A percentile compares a stretch with the other conserved stretches of the same genome.
Evolutionary conservation across 108 stramenopile species (phyloP).

Genomic region (Poteriospumella lacustris): DNA sequence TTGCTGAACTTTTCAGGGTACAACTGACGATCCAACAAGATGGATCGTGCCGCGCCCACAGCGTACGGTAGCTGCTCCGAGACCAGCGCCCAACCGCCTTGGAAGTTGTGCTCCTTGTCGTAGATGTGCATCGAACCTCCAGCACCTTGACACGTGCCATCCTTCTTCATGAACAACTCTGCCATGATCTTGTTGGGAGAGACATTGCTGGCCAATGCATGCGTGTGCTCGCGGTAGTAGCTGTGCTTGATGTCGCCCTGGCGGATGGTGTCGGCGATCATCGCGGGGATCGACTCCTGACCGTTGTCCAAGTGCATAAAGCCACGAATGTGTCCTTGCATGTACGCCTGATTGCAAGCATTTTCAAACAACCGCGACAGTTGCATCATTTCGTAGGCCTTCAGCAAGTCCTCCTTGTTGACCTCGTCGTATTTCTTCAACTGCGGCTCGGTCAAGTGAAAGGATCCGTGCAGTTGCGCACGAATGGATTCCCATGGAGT

Average conservation of each 20-base stretch:
- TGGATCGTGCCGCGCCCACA: constrained; percentile 86
- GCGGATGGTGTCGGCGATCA: constrained; percentile 84
- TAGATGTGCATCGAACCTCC: constrained; percentile 99
- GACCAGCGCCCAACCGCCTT: constrained; percentile 93
- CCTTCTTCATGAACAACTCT: constrained; percentile 92
- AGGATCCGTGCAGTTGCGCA: constrained; percentile 31
- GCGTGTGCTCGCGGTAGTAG: constrained; percentile 97
- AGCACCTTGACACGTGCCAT: constrained; percentile 91
- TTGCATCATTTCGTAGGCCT: constrained; percentile 77
- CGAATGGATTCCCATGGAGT: neutral
- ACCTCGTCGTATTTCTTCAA: constrained; percentile 54
- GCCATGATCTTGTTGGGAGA: constrained; percentile 83
- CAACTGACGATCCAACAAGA: constrained; percentile 79
- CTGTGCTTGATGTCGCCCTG: constrained; percentile 87
- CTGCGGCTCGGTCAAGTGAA: constrained; percentile 18
- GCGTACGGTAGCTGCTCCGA: constrained; percentile 93
- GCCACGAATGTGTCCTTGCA: constrained; percentile 83
- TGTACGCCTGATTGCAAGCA: constrained; percentile 96
- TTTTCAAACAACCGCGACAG: constrained; percentile 89
- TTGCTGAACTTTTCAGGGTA: constrained; percentile 72
- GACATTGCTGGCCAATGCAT: constrained; percentile 87
- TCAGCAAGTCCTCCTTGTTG: constrained; percentile 68
- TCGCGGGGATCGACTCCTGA: constrained; percentile 86
- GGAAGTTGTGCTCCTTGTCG: constrained; percentile 78
- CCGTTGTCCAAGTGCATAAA: constrained; percentile 99